Evolutionary conservation across 805 yeast species (phyloP), one percentile per base, ranked within the genome.

Genomic region (Maudiozyma serrabonitensis): DNA sequence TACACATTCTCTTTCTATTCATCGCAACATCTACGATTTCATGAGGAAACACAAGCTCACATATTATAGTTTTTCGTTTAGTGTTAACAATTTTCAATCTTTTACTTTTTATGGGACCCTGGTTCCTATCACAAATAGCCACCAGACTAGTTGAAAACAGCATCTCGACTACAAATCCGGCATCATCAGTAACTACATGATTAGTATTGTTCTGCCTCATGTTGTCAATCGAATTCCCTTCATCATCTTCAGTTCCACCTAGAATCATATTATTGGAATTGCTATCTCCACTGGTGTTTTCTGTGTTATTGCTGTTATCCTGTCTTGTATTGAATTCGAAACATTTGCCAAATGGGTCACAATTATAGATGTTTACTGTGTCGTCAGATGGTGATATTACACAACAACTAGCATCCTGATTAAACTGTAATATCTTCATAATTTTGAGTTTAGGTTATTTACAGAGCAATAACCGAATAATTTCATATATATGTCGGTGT

Each of bases 31-130:
- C 79, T 26, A 84, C 69, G 2, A 91, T 82, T 7, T 81, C 71
- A 4, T 87, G 79, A 1, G 96, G 91, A 65, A 89, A 93, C 0
- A 91, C 79, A 56, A 91, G 71, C 61, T 91, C 98, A 67, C 98
- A 91, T 18, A 91, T 88, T 2, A 78, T 73, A 1, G 82, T 68
- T 52, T 78, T 77, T 48, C 90, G 75, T 63, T 84, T 84, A 2
- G 87, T 82, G 65, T 85, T 85, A 45, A 85, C 72, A 41, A 85
- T 80, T 53, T 78, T 78, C 44, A 85, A 69, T 55, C 81, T 76
- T 45, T 86, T 69, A 5, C 84, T 79, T 31, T 82, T 76, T 16
- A 81, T 74, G 2, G 74, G 58, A 5, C 85, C 81, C 53, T 78
- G 83, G 49, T 82, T 87, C 46, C 79, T 69, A 7, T 89, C 91